Percentiles rank a stretch among this genome's conserved stretches.
Conservation (phyloP, 192 early-diverging fungal species). For the Entomortierella lignicola region DNA sequence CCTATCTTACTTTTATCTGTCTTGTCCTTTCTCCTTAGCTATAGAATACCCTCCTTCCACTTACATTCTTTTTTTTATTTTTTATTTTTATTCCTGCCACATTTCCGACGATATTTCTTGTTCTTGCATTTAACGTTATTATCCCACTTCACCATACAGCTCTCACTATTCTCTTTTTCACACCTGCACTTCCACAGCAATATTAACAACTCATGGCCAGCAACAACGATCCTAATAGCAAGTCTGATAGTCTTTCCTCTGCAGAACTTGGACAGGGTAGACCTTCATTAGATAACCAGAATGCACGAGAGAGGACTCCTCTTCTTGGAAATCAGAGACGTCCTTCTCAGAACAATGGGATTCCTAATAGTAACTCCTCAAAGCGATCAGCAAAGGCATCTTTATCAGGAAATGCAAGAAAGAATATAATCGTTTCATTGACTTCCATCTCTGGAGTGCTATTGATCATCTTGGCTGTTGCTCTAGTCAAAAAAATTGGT, state of each 20-base stretch:
- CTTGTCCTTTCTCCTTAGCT: neutral
- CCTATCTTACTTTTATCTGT: neutral
- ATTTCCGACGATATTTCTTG: too few species aligned
- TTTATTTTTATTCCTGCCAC: too few species aligned
- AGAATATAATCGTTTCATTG: slow-evolving; percentile 45
- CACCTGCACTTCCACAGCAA: neutral
- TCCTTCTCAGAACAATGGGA: neutral
- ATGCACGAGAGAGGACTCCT: slow-evolving; percentile 13
- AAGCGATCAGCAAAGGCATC: slow-evolving; percentile 18
- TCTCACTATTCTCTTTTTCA: neutral
- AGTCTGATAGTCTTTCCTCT: slow-evolving; percentile 36
- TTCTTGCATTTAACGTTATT: neutral
- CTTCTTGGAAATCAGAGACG: slow-evolving; percentile 22
- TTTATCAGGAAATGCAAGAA: slow-evolving; percentile 21
- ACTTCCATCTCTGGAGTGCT: slow-evolving; percentile 50
- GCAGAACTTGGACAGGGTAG: slow-evolving; percentile 31
- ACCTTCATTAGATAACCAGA: slow-evolving; percentile 9
- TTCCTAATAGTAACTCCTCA: neutral
- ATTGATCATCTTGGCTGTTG: slow-evolving; percentile 32
- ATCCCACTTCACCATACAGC: neutral
- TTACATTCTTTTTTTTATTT: too few species aligned
- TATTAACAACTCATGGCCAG: slow-evolving; percentile 10
- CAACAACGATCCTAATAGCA: neutral
- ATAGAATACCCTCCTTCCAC: too few species aligned
- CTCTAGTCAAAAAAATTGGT: slow-evolving; percentile 37